Conservation (phyloP, 345 rosid genomes). For the Eucalyptus regnans region DNA sequence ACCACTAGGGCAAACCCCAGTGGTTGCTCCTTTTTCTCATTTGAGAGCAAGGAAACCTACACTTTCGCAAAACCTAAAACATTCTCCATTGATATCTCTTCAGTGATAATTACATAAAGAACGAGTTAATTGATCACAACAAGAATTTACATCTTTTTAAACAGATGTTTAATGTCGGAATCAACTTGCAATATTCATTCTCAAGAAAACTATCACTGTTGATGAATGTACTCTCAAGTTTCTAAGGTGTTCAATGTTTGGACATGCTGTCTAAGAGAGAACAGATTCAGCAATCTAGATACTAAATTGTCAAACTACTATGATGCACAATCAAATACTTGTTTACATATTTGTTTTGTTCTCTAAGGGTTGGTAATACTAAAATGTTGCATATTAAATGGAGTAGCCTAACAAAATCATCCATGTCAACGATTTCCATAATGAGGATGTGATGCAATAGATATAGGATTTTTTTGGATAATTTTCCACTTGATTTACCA, state of each 20-base stretch:
- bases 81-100: background rate
- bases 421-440: too few species aligned
- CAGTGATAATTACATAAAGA: background rate
- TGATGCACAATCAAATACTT: background rate
- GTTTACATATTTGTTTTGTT: too few species aligned
- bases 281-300: background rate
- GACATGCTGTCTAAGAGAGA: background rate
- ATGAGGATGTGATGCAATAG: background rate
- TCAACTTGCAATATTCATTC: background rate
- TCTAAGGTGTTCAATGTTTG: background rate
- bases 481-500: background rate
- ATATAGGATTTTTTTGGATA: background rate
- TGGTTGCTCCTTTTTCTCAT: background rate
- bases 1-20: accelerated
- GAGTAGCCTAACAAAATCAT: background rate
- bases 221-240: background rate
- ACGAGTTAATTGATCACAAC: background rate
- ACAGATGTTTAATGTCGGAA: background rate
- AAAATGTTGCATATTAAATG: too few species aligned
- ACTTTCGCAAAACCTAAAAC: background rate
- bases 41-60: background rate
- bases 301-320: background rate
- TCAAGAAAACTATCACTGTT: background rate
- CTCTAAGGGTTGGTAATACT: too few species aligned
- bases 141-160: background rate